Conservation (phyloP, 257 asterid species). For the Echium plantagineum region DNA sequence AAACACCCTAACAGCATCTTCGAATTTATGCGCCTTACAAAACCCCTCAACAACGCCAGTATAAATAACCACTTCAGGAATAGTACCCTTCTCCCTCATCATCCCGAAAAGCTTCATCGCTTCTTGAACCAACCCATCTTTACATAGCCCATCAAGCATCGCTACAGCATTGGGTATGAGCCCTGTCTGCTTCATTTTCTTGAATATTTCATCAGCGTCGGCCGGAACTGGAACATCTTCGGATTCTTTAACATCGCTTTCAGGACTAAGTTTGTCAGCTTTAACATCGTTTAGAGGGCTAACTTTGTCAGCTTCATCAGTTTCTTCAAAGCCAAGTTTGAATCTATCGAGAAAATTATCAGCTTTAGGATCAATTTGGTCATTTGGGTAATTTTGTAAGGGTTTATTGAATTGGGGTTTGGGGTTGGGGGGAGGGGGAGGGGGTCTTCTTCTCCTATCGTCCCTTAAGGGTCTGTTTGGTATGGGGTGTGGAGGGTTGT, state of each 20-base stretch:
- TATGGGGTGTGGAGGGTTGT: background rate
- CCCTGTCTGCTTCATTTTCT: slow-evolving; percentile 83
- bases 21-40: slow-evolving; percentile 57
- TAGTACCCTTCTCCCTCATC: slow-evolving; percentile 68
- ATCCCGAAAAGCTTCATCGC: slow-evolving; percentile 60
- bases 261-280: slow-evolving; percentile 2
- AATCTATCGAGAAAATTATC: slow-evolving; percentile 56
- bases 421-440: background rate
- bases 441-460: background rate
- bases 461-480: background rate
- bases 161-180: slow-evolving; percentile 88
- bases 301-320: slow-evolving; percentile 10
- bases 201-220: slow-evolving; percentile 76
- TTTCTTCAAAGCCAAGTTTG: slow-evolving; percentile 52
- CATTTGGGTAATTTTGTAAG: too few species aligned
- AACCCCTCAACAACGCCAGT: slow-evolving; percentile 68
- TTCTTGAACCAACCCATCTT: slow-evolving; percentile 71
- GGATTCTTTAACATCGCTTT: slow-evolving; percentile 6
- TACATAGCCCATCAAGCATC: slow-evolving; percentile 86
- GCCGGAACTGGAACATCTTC: slow-evolving; percentile 11
- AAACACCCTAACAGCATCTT: slow-evolving; percentile 48
- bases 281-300: background rate
- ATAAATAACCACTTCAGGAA: slow-evolving; percentile 65
- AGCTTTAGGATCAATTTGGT: too few species aligned
- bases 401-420: background rate